phyloP scores from a whole-genome alignment of 306 rosid genomes.

The Ormosia semicastrata region DNA sequence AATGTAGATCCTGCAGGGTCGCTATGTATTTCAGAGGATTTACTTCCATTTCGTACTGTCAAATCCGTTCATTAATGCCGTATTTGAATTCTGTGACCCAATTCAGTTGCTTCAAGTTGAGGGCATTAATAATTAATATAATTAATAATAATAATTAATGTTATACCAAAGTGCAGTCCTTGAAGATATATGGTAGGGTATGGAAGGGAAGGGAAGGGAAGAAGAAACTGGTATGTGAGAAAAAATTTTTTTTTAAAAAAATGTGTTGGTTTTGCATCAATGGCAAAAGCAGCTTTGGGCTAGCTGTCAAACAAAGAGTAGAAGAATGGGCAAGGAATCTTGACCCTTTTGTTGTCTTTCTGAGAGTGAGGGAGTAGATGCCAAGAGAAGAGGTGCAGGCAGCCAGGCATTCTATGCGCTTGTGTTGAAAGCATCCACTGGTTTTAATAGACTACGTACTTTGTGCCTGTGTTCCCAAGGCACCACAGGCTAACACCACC shows the following conservation, averaged over 20 bases:
- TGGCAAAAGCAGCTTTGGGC: slow-evolving; percentile 36
- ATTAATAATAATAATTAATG: slow-evolving; percentile 8
- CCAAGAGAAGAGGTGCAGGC: slow-evolving; percentile 29
- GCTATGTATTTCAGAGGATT: slow-evolving; percentile 22
- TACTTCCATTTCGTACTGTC: slow-evolving; percentile 3
- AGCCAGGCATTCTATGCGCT: slow-evolving; percentile 18
- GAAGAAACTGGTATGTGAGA: not conserved
- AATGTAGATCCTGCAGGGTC: slow-evolving; percentile 19
- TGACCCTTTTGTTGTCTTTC: slow-evolving; percentile 49
- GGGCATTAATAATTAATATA: slow-evolving; percentile 13
- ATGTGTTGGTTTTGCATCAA: slow-evolving; percentile 11
- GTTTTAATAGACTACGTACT: not conserved
- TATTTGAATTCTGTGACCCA: slow-evolving; percentile 29
- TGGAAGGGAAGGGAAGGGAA: not conserved
- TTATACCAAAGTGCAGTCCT: not conserved
- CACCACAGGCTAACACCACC: not conserved
- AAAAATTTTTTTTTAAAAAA: not conserved
- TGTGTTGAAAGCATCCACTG: slow-evolving; percentile 21
- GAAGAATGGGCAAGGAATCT: slow-evolving; percentile 75
- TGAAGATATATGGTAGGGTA: slow-evolving; percentile 15
- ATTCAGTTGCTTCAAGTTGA: slow-evolving; percentile 20
- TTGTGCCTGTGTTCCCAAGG: slow-evolving; percentile 22
- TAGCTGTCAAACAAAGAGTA: slow-evolving; percentile 59
- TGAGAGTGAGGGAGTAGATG: slow-evolving; percentile 40
- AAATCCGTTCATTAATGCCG: slow-evolving; percentile 36